phyloP scores from a whole-genome alignment of 23 red algal genomes.

The Gracilaria gracilis region DNA sequence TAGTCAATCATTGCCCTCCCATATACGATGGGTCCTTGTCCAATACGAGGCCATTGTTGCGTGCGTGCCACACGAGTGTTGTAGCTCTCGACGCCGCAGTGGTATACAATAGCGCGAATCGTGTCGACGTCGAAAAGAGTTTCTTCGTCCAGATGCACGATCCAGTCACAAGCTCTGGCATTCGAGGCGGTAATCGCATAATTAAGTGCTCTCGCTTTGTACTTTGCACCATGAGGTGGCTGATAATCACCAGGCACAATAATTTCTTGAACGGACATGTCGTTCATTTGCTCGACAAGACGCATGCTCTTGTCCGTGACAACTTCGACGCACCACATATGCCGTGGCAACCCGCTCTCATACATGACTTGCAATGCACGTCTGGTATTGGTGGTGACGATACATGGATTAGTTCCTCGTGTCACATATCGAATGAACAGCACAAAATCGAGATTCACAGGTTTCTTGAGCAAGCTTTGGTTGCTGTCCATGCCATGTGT shows the following conservation, averaged over 20 bases:
- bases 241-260: conserved; percentile 63
- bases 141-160: conserved; percentile 83
- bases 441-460: conserved; percentile 39
- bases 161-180: conserved; percentile 63
- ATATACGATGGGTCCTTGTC: conserved; percentile 82
- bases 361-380: conserved; percentile 47
- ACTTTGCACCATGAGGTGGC: conserved; percentile 51
- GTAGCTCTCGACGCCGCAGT: conserved; percentile 52
- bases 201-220: conserved; percentile 78
- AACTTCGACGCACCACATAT: conserved; percentile 72
- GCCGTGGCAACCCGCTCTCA: conserved; percentile 26
- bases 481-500: background rate
- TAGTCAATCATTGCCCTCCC: conserved; percentile 36
- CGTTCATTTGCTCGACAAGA: conserved; percentile 15
- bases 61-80: conserved; percentile 39
- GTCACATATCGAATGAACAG: conserved; percentile 78
- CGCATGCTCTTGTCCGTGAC: conserved; percentile 65
- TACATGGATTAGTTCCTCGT: conserved; percentile 58
- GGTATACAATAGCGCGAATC: conserved; percentile 59
- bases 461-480: background rate
- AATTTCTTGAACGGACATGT: conserved; percentile 37
- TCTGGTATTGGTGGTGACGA: conserved; percentile 44
- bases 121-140: conserved; percentile 70
- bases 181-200: conserved; percentile 64
- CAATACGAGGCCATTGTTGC: conserved; percentile 65